phyloP scores from a whole-genome alignment of 352 stramenopile species.

The Phytophthora fragariaefolia region DNA sequence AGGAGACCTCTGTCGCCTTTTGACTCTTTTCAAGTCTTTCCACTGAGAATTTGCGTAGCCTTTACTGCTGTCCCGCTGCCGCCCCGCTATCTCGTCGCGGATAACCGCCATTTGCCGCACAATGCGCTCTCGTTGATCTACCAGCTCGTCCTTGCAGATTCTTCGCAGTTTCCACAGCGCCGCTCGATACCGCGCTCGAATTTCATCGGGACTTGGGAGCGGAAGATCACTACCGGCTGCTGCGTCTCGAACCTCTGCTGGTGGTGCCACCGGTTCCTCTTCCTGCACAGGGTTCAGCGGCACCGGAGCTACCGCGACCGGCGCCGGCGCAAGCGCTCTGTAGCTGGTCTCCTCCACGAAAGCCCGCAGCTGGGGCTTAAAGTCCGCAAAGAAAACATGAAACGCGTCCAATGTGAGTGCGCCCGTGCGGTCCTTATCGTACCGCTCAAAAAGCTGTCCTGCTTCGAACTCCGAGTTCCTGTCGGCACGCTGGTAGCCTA shows the following conservation, averaged over 20 bases:
- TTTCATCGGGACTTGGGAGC: slow-evolving; percentile 8
- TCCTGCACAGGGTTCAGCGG: slow-evolving; percentile 19
- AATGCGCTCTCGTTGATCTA: slow-evolving; percentile 52
- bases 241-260: slow-evolving; percentile 11
- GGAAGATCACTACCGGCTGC: neutral
- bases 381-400: slow-evolving; percentile 75
- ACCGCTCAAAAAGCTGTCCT: slow-evolving; percentile 84
- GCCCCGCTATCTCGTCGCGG: slow-evolving; percentile 29
- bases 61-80: slow-evolving; percentile 26
- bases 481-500: slow-evolving; percentile 75
- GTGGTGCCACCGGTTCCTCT: slow-evolving; percentile 14
- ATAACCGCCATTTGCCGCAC: slow-evolving; percentile 40
- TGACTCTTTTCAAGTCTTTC: slow-evolving; percentile 4
- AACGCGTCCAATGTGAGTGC: slow-evolving; percentile 73
- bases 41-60: neutral
- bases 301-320: slow-evolving; percentile 4
- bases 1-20: slow-evolving; percentile 3
- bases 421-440: slow-evolving; percentile 66
- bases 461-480: slow-evolving; percentile 88
- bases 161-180: slow-evolving; percentile 67
- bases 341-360: slow-evolving; percentile 77
- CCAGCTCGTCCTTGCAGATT: slow-evolving; percentile 65
- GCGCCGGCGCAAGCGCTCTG: slow-evolving; percentile 4
- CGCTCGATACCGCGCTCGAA: slow-evolving; percentile 45
- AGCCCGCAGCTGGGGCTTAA: slow-evolving; percentile 61